Base-by-base conservation (phyloP, 768 basidiomycete genomes). In the Xerocomellus intermedius region DNA sequence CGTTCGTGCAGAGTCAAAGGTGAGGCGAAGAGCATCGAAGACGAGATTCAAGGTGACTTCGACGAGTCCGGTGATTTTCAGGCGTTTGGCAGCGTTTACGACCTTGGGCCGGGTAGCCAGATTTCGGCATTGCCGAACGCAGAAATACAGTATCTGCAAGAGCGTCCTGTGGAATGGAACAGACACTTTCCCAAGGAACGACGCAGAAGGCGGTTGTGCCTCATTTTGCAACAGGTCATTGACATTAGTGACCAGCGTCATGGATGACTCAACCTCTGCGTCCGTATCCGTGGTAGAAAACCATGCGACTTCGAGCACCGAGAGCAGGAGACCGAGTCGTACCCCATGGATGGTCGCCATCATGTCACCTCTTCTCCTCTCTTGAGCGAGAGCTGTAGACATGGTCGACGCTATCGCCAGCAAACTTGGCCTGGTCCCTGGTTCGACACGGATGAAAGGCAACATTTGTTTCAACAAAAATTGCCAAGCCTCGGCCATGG, bases 61-160 rank as follows among this genome's bases (percentile, higher is more conserved):
- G 17, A 91, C 73, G 56, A 86, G 79, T 10, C 79, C 73, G 0
- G 80, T 73, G 24, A 92, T 75, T 36, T 74, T 76, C 26, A 90
- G 66, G 16, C 86, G 81, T 54, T 86, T 85, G 33, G 85, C 83
- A 1, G 85, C 81, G 33, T 77, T 81, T 22, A 86, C 65, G 0
- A 73, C 63, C 54, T 84, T 85, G 3, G 79, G 70, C 2, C 80
- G 72, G 19, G 72, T 73, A 4, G 75, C 66, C 33, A 88, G 60
- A 48, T 73, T 77, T 42, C 86, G 77, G 46, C 82, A 79, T 53
- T 89, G 85, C 41, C 81, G 82, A 14, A 83, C 71, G 56, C 85
- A 89, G 73, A 89, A 91, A 71, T 87, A 94, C 43, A 90, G 71
- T 53, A 92, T 82, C 62, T 93, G 87, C 26, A 98, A 76, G 49